Evolutionary conservation across 805 yeast species (phyloP).

Genomic region (Lachancea lanzarotensis): DNA sequence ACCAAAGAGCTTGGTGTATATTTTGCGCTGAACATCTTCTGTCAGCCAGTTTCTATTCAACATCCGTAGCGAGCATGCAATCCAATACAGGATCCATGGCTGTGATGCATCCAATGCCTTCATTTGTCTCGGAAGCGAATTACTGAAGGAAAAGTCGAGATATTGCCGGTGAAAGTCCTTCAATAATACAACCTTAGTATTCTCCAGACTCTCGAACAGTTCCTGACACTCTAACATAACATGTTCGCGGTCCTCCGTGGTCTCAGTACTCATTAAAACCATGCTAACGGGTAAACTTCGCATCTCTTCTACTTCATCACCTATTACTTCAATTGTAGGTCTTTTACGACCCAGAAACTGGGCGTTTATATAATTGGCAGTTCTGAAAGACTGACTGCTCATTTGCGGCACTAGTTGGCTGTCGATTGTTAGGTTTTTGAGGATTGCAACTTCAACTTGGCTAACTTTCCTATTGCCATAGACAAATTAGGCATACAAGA

Average conservation of each 20-base stretch:
- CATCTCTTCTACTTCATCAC: constrained; percentile 7
- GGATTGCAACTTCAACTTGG: background rate
- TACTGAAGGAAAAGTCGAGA: constrained; percentile 35
- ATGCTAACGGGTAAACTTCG: constrained; percentile 12
- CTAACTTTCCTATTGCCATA: background rate
- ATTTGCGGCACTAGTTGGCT: background rate
- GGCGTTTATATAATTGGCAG: constrained; percentile 13
- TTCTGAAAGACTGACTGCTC: constrained; percentile 2
- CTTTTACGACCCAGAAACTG: constrained; percentile 22
- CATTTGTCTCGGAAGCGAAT: constrained; percentile 46
- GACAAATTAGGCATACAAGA: background rate
- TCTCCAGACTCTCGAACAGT: constrained; percentile 8
- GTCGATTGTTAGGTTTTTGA: background rate
- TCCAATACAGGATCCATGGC: constrained; percentile 89
- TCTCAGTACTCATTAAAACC: constrained; percentile 26
- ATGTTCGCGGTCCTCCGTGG: constrained; percentile 23
- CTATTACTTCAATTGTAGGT: constrained; percentile 8
- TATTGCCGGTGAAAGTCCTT: constrained; percentile 39
- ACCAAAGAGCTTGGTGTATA: constrained; percentile 27
- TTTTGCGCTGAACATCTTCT: constrained; percentile 25
- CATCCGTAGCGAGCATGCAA: constrained; percentile 46
- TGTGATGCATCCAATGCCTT: constrained; percentile 76
- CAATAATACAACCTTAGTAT: constrained; percentile 10
- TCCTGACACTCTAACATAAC: constrained; percentile 19
- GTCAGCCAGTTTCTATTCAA: constrained; percentile 32